Conservation (phyloP, 2,329 filamentous ascomycete species). For the Phyllosticta citribraziliensis region DNA sequence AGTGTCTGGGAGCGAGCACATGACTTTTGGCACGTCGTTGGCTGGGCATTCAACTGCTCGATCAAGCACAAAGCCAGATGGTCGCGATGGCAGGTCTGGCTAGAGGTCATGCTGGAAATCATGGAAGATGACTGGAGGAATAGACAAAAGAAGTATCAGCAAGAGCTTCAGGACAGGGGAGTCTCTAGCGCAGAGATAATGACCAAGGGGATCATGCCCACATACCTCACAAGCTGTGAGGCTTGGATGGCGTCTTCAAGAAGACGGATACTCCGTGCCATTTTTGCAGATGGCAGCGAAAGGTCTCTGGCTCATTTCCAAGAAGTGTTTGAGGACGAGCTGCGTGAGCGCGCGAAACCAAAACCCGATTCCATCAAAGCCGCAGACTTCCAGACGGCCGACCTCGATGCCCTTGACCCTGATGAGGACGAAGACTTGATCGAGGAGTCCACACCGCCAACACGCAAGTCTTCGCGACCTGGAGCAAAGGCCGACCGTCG, state of each 20-base stretch:
- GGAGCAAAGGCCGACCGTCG: background rate
- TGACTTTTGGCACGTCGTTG: constrained; percentile 81
- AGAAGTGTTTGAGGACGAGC: constrained; percentile 61
- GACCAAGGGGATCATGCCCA: constrained; percentile 48
- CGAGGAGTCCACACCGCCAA: background rate
- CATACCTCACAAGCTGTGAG: constrained; percentile 43
- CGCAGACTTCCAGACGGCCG: background rate
- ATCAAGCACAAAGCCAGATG: constrained; percentile 62
- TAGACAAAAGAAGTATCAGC: constrained; percentile 41
- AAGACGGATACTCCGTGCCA: constrained; percentile 51
- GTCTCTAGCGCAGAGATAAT: constrained; percentile 23
- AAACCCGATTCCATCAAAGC: constrained; percentile 13
- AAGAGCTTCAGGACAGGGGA: constrained; percentile 22
- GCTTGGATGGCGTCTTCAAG: constrained; percentile 28
- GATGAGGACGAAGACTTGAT: constrained; percentile 10
- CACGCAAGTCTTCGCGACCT: background rate
- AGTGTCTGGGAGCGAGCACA: constrained; percentile 67
- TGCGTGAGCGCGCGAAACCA: constrained; percentile 35
- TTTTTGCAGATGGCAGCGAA: constrained; percentile 56
- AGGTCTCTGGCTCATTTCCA: constrained; percentile 45
- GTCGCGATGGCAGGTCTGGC: constrained; percentile 71
- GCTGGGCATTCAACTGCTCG: constrained; percentile 92
- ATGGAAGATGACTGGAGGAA: constrained; percentile 62
- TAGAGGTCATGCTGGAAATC: constrained; percentile 69
- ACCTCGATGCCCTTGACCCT: constrained; percentile 8